These are phyloP conservation scores for Spencermartinsiella europaea DNA, from an alignment of 805 yeast genomes.

Conservation along the genomic window DNA sequence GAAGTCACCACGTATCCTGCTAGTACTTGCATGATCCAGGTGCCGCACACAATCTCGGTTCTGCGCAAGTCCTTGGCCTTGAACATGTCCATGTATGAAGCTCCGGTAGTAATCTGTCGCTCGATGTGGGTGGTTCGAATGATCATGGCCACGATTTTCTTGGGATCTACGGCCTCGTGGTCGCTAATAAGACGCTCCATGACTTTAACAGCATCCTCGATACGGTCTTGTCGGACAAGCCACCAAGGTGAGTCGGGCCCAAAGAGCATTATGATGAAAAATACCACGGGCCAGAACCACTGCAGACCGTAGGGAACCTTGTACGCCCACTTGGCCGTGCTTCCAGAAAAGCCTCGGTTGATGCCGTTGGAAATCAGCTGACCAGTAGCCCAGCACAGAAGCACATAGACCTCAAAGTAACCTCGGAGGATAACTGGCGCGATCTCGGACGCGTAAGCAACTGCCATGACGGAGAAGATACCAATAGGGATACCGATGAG, in stretches of 20 bases:
- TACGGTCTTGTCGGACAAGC: slow-evolving; percentile 40
- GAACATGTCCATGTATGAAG: slow-evolving; percentile 38
- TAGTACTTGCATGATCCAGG: slow-evolving; percentile 41
- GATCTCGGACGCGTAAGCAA: slow-evolving; percentile 50
- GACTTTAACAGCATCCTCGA: slow-evolving; percentile 40
- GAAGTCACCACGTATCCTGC: slow-evolving; percentile 16
- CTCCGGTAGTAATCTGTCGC: slow-evolving; percentile 10
- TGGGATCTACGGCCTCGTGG: slow-evolving; percentile 30
- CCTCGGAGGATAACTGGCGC: slow-evolving; percentile 46
- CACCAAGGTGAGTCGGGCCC: slow-evolving; percentile 57
- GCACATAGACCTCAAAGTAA: slow-evolving; percentile 45
- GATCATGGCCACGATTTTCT: slow-evolving; percentile 40
- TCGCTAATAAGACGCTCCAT: slow-evolving; percentile 37
- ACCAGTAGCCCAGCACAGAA: slow-evolving; percentile 52
- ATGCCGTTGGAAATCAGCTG: slow-evolving; percentile 53
- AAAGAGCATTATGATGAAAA: slow-evolving; percentile 34
- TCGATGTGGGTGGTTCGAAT: slow-evolving; percentile 40
- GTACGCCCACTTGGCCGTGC: slow-evolving; percentile 36
- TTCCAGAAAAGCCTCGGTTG: slow-evolving; percentile 32
- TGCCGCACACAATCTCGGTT: slow-evolving; percentile 42
- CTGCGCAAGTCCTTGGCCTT: slow-evolving; percentile 42
- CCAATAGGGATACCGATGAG: slow-evolving; percentile 46
- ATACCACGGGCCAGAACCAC: slow-evolving; percentile 54
- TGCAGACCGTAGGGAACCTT: slow-evolving; percentile 53
- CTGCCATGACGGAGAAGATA: slow-evolving; percentile 43